These are phyloP conservation scores for Clarireedia paspali DNA, from an alignment of 2,329 filamentous ascomycete genomes.

Conservation along the genomic window DNA sequence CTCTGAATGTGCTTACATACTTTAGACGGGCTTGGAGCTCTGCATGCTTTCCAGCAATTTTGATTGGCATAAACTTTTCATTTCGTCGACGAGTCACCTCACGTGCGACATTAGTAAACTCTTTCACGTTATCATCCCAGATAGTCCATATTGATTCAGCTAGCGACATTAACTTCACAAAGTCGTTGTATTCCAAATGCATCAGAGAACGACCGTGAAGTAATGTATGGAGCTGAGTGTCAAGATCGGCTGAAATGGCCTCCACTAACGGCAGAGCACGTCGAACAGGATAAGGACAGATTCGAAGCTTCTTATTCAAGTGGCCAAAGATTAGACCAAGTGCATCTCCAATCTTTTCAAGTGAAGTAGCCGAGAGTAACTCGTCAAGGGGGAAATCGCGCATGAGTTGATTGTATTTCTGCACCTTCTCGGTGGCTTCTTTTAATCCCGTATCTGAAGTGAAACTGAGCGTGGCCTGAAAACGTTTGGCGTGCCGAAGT, in stretches of 20 bases:
- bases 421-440: slow-evolving; percentile 90
- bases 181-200: slow-evolving; percentile 87
- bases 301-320: slow-evolving; percentile 94
- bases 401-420: slow-evolving; percentile 99
- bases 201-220: slow-evolving; percentile 83
- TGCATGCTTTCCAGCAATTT: slow-evolving; percentile 79
- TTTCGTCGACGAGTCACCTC: slow-evolving; percentile 89
- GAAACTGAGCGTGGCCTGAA: slow-evolving; percentile 96
- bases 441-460: slow-evolving; percentile 91
- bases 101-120: slow-evolving; percentile 95
- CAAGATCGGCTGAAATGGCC: slow-evolving; percentile 89
- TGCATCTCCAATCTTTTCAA: slow-evolving; percentile 83
- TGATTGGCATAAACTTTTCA: slow-evolving; percentile 98
- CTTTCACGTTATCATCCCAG: slow-evolving; percentile 95
- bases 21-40: slow-evolving; percentile 85
- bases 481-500: slow-evolving; percentile 92
- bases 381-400: slow-evolving; percentile 96
- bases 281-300: slow-evolving; percentile 90
- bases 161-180: slow-evolving; percentile 74
- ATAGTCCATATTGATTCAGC: slow-evolving; percentile 80
- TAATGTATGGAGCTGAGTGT: slow-evolving; percentile 76
- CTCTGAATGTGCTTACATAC: slow-evolving; percentile 90
- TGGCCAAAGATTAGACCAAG: slow-evolving; percentile 86
- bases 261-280: slow-evolving; percentile 91
- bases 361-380: slow-evolving; percentile 80